Conservation (phyloP, 192 early-diverging fungal species). For the Bifiguratus adelaidae region DNA sequence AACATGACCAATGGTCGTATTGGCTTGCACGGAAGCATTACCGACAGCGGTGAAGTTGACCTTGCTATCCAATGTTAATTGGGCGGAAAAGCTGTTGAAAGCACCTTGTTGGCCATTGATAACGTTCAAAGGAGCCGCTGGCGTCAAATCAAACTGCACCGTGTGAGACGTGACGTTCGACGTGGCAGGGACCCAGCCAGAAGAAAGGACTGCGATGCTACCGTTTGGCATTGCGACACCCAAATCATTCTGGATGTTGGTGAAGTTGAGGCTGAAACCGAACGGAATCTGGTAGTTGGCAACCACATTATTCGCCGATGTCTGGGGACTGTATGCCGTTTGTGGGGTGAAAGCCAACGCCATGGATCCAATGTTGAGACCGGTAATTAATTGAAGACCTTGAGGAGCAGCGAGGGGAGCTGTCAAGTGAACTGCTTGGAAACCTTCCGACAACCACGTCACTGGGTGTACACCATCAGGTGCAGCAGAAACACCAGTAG, state of each 20-base stretch:
- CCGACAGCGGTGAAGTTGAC: conserved; percentile 34
- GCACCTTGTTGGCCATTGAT: conserved; percentile 22
- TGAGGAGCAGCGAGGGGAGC: conserved; percentile 31
- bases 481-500: conserved; percentile 34
- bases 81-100: conserved; percentile 41
- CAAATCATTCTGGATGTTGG: conserved; percentile 38
- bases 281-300: conserved; percentile 49
- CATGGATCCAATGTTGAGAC: conserved; percentile 36
- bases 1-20: conserved; percentile 43
- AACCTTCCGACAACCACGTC: conserved; percentile 33
- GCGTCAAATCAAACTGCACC: conserved; percentile 33
- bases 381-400: conserved; percentile 35
- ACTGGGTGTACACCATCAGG: conserved; percentile 35
- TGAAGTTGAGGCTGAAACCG: conserved; percentile 46
- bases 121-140: conserved; percentile 30
- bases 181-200: conserved; percentile 18
- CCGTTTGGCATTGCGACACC: conserved; percentile 21
- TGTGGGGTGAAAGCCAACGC: conserved; percentile 33
- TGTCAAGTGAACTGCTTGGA: conserved; percentile 34
- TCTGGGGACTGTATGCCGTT: conserved; percentile 35
- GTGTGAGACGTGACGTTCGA: conserved; percentile 27
- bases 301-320: conserved; percentile 27
- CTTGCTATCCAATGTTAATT: conserved; percentile 25
- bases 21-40: conserved; percentile 30
- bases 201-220: conserved; percentile 21